Evolutionary conservation across 2,329 filamentous ascomycete genomes (phyloP).

Genomic region (Colletotrichum nymphaeae): DNA sequence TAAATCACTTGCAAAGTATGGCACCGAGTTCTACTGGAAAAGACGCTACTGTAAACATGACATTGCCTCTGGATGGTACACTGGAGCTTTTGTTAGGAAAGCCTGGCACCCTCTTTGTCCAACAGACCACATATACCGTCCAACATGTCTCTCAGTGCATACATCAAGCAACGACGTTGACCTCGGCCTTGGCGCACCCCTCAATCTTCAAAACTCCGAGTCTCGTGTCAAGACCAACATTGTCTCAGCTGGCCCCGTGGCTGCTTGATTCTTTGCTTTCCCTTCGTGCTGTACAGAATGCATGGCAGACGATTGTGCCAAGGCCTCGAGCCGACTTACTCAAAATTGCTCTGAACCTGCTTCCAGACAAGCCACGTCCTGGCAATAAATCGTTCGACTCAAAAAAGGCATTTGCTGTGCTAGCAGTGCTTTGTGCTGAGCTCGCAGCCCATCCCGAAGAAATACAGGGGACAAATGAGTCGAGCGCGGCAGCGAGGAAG

Average conservation of each 20-base stretch:
- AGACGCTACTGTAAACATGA: conserved; percentile 43
- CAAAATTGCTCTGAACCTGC: conserved; percentile 7
- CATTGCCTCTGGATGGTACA: conserved; percentile 53
- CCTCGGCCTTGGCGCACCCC: conserved; percentile 56
- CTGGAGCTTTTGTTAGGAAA: conserved; percentile 49
- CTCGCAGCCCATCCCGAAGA: conserved; percentile 47
- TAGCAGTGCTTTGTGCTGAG: conserved; percentile 57
- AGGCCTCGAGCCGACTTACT: conserved; percentile 15
- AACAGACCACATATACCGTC: conserved; percentile 53
- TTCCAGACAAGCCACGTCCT: conserved; percentile 13
- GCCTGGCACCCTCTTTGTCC: conserved; percentile 34
- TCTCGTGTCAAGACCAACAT: conserved; percentile 46
- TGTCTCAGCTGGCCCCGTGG: conserved; percentile 58
- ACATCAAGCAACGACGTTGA: conserved; percentile 57
- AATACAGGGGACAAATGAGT: conserved; percentile 43
- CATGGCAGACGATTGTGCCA: conserved; percentile 46
- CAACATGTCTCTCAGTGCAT: conserved; percentile 55
- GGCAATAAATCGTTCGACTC: conserved; percentile 36
- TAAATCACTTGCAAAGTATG: conserved; percentile 49
- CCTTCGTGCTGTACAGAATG: conserved; percentile 52
- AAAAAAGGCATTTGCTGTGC: conserved; percentile 51
- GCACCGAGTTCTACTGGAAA: conserved; percentile 41
- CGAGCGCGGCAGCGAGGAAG: conserved; percentile 44
- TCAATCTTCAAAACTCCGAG: conserved; percentile 47
- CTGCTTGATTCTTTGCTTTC: conserved; percentile 60